phyloP scores from a whole-genome alignment of 2,329 filamentous ascomycete genomes.

The Zymoseptoria crescenta region DNA sequence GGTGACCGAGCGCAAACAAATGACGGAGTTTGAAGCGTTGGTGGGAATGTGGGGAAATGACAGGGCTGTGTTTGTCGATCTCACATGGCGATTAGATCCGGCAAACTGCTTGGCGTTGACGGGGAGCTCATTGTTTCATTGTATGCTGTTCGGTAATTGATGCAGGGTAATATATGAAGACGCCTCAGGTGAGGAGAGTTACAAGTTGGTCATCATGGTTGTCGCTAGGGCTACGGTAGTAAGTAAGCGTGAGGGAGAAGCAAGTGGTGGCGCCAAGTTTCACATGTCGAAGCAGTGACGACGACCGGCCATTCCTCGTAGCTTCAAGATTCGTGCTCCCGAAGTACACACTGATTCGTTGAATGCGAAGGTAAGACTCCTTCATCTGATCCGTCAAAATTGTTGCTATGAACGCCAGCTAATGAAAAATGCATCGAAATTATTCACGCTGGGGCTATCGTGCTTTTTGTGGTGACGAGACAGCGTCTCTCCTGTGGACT shows the following conservation, averaged over 20 bases:
- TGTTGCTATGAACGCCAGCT: neutral
- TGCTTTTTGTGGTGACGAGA: neutral
- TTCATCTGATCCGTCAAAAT: too few species aligned
- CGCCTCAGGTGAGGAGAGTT: neutral
- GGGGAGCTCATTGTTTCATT: neutral
- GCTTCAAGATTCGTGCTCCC: neutral
- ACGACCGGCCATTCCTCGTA: neutral
- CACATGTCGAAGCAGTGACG: neutral
- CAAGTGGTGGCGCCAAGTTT: neutral
- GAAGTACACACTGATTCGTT: too few species aligned
- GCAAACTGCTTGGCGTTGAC: conserved; percentile 2
- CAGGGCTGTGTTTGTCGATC: neutral
- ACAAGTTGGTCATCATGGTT: neutral
- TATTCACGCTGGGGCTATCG: neutral
- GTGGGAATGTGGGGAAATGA: neutral
- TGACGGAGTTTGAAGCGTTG: neutral
- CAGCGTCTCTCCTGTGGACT: neutral
- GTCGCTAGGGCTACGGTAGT: neutral
- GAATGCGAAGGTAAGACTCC: too few species aligned
- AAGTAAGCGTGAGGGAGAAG: neutral
- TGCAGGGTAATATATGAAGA: neutral
- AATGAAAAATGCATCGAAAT: neutral
- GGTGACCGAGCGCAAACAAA: neutral
- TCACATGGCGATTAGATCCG: neutral
- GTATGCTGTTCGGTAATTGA: neutral